Conservation (phyloP, 805 yeast species). For the Candida khao-thaluensis region DNA sequence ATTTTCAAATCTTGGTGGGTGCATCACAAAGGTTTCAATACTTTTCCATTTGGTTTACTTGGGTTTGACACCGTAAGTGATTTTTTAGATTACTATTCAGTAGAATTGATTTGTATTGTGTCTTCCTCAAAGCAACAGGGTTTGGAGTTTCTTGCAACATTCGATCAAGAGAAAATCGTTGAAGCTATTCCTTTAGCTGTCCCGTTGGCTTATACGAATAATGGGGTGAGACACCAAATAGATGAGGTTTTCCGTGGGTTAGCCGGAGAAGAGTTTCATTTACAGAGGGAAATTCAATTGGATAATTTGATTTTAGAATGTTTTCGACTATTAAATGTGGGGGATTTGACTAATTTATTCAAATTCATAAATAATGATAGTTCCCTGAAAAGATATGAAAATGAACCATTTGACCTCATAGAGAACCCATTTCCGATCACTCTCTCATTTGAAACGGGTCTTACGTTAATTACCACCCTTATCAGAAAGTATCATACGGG, state of each 20-base stretch:
- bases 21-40: constrained; percentile 25
- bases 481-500: not conserved
- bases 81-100: not conserved
- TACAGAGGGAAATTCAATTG: not conserved
- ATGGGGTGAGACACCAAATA: constrained; percentile 37
- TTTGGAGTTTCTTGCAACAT: not conserved
- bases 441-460: constrained; percentile 10
- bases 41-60: constrained; percentile 35
- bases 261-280: not conserved
- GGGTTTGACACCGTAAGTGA: not conserved
- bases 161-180: not conserved
- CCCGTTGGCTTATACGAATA: constrained; percentile 43
- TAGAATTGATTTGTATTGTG: constrained; percentile 1
- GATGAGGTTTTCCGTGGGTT: not conserved
- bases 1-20: constrained; percentile 46
- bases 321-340: constrained; percentile 4
- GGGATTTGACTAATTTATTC: not conserved
- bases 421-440: not conserved
- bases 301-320: constrained; percentile 6
- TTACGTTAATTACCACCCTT: constrained; percentile 5
- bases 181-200: constrained; percentile 28
- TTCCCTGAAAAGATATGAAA: no score
- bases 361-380: not conserved
- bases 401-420: not conserved
- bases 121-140: not conserved